Evolutionary conservation across 2,329 filamentous ascomycete genomes (phyloP).

Genomic region (Lecanicillium sp.): DNA sequence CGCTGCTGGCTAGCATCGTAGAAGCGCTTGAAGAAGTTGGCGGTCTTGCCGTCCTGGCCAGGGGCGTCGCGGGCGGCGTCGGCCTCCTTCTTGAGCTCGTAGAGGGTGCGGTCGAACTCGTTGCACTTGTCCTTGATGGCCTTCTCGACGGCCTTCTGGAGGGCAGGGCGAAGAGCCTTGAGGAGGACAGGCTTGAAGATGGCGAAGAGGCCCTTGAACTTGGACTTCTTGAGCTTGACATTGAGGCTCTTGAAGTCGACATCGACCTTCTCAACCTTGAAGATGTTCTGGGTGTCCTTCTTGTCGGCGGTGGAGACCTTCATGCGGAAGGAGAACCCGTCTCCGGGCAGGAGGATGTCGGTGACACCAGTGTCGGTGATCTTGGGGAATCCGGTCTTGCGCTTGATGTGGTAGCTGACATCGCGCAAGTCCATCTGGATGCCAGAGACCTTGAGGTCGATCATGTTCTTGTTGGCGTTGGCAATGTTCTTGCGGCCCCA

Average conservation of each 20-base stretch:
- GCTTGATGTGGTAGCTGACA: slow-evolving; percentile 91
- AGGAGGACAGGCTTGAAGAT: slow-evolving; percentile 84
- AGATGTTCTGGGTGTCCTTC: slow-evolving; percentile 72
- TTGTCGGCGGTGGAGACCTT: slow-evolving; percentile 76
- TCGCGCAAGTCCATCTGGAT: slow-evolving; percentile 89
- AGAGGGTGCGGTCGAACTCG: slow-evolving; percentile 66
- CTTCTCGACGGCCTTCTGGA: slow-evolving; percentile 86
- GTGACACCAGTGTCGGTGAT: slow-evolving; percentile 82
- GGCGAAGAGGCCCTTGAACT: slow-evolving; percentile 84
- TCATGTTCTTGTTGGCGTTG: slow-evolving; percentile 76
- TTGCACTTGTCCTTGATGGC: slow-evolving; percentile 78
- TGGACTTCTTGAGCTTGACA: slow-evolving; percentile 90
- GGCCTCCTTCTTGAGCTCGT: slow-evolving; percentile 75
- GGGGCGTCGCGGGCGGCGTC: slow-evolving; percentile 60
- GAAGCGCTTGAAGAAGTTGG: slow-evolving; percentile 86
- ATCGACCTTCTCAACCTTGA: slow-evolving; percentile 87
- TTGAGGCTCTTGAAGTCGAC: slow-evolving; percentile 76
- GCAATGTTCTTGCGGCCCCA: slow-evolving; percentile 85
- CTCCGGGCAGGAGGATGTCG: slow-evolving; percentile 81
- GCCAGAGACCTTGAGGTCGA: slow-evolving; percentile 77
- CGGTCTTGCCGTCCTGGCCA: slow-evolving; percentile 55
- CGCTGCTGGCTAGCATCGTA: slow-evolving; percentile 67
- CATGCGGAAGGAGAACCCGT: slow-evolving; percentile 87
- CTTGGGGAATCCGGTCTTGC: slow-evolving; percentile 86
- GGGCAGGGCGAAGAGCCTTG: slow-evolving; percentile 72